Percentiles rank a stretch among this genome's conserved stretches.
phyloP scores from a whole-genome alignment of 2,329 filamentous ascomycete genomes.

The Neofusicoccum laricinum region DNA sequence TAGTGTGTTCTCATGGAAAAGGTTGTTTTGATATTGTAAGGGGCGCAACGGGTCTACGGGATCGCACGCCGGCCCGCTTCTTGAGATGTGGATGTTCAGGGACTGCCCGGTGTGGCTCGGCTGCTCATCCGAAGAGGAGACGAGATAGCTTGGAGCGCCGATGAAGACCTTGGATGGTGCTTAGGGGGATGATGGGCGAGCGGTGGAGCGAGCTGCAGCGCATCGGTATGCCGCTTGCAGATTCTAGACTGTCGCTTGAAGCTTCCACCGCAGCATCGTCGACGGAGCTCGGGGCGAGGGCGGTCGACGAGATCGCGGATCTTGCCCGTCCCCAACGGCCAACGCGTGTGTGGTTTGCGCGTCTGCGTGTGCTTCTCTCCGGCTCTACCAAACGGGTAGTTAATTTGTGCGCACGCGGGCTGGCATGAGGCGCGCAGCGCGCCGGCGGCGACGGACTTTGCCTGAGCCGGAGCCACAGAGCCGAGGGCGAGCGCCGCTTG shows the following conservation, averaged over 20 bases:
- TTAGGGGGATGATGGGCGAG: slow-evolving; percentile 1
- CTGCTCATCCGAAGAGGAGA: slow-evolving; percentile 5
- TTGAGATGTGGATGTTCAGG: background rate
- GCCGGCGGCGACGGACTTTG: slow-evolving; percentile 2
- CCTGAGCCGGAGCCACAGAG: slow-evolving; percentile 2
- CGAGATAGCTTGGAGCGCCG: slow-evolving; percentile 1
- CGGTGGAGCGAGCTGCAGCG: slow-evolving; percentile 1
- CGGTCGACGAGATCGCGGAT: background rate
- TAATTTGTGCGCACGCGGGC: background rate
- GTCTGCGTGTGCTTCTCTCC: background rate
- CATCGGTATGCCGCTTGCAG: background rate
- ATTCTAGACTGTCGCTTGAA: slow-evolving; percentile 2
- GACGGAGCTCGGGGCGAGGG: slow-evolving; percentile 3
- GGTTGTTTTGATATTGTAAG: slow-evolving; percentile 8
- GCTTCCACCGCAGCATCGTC: background rate
- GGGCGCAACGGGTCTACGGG: background rate
- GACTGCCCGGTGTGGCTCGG: background rate
- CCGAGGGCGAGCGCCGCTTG: slow-evolving; percentile 2
- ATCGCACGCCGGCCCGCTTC: background rate
- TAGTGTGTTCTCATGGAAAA: background rate
- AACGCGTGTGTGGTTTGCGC: slow-evolving; percentile 5
- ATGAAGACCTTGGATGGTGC: background rate
- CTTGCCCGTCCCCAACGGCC: background rate
- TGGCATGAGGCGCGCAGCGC: background rate
- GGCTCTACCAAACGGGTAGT: background rate